Evolutionary conservation across 495 filamentous ascomycete genomes (phyloP).

Genomic region (Penicillium coffeae): DNA sequence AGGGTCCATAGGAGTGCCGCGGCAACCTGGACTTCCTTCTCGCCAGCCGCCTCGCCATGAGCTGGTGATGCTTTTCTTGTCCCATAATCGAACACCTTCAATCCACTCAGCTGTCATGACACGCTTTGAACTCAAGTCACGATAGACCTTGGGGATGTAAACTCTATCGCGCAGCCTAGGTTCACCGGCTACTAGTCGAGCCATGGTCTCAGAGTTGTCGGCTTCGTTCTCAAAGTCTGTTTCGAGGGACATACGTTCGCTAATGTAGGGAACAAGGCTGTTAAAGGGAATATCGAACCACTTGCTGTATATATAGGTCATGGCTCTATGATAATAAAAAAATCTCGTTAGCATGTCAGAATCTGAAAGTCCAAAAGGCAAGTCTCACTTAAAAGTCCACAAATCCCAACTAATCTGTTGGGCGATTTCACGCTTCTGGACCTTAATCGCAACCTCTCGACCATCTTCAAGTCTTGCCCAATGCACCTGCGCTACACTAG

Average conservation of each 20-base stretch:
- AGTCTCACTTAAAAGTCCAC: conserved; percentile 82
- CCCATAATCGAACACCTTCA: conserved; percentile 87
- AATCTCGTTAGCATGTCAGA: background rate
- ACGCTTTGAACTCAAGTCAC: conserved; percentile 74
- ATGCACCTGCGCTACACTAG: conserved; percentile 94
- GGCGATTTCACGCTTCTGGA: conserved; percentile 92
- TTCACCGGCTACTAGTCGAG: conserved; percentile 69
- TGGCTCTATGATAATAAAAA: conserved; percentile 50
- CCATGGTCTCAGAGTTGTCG: conserved; percentile 80
- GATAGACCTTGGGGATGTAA: conserved; percentile 81
- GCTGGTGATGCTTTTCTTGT: conserved; percentile 70
- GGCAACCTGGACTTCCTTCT: conserved; percentile 70
- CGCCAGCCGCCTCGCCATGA: conserved; percentile 75
- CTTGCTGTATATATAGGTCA: conserved; percentile 69
- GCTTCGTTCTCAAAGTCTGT: conserved; percentile 95
- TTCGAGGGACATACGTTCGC: conserved; percentile 80
- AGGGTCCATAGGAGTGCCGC: conserved; percentile 60
- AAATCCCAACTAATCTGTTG: conserved; percentile 89
- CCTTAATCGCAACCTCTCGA: conserved; percentile 87
- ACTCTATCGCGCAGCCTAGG: conserved; percentile 72
- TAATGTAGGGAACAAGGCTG: conserved; percentile 82
- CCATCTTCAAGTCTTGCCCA: conserved; percentile 85
- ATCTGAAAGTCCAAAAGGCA: background rate
- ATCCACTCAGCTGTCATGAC: conserved; percentile 98
- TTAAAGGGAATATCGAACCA: conserved; percentile 89